Percentiles rank a stretch among this genome's conserved stretches.
Conservation (phyloP, 495 filamentous ascomycete species). For the Penicillium fimorum region DNA sequence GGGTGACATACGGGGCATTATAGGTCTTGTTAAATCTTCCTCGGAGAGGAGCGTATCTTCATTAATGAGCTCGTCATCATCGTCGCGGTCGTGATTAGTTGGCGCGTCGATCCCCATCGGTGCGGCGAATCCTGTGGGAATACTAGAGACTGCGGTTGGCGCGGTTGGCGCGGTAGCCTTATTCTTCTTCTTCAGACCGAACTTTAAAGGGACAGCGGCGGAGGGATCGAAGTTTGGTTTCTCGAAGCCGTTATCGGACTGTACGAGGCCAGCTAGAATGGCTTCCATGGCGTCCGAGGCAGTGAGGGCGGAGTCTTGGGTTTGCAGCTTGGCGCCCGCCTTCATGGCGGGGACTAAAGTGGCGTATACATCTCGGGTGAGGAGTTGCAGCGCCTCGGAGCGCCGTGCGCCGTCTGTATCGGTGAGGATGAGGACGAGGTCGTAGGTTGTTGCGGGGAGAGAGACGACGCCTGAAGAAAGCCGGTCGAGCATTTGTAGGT, state of each 20-base stretch:
- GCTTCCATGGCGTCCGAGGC: slow-evolving; percentile 57
- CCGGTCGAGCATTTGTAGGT: slow-evolving; percentile 98
- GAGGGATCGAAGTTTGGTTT: slow-evolving; percentile 67
- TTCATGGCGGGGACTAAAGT: slow-evolving; percentile 67
- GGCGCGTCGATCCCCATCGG: slow-evolving; percentile 28
- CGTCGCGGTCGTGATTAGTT: slow-evolving; percentile 39
- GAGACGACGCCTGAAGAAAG: slow-evolving; percentile 77
- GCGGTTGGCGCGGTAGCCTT: slow-evolving; percentile 24
- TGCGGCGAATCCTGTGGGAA: slow-evolving; percentile 49
- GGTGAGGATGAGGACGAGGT: slow-evolving; percentile 78
- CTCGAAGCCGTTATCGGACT: slow-evolving; percentile 58
- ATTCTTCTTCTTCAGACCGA: slow-evolving; percentile 66
- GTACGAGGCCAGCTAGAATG: slow-evolving; percentile 77
- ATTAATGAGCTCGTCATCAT: slow-evolving; percentile 83
- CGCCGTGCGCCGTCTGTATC: slow-evolving; percentile 63
- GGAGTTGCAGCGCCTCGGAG: slow-evolving; percentile 58
- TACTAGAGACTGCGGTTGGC: slow-evolving; percentile 26
- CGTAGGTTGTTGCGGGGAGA: slow-evolving; percentile 76
- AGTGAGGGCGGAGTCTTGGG: slow-evolving; percentile 64
- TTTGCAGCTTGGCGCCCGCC: slow-evolving; percentile 64
- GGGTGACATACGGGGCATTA: slow-evolving; percentile 66
- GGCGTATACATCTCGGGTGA: slow-evolving; percentile 65
- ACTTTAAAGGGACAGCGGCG: slow-evolving; percentile 68
- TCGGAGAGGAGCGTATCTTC: slow-evolving; percentile 83
- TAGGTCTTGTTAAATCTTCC: slow-evolving; percentile 70